phyloP scores from a whole-genome alignment of 257 asterid genomes.

The Solanum medicagineum region DNA sequence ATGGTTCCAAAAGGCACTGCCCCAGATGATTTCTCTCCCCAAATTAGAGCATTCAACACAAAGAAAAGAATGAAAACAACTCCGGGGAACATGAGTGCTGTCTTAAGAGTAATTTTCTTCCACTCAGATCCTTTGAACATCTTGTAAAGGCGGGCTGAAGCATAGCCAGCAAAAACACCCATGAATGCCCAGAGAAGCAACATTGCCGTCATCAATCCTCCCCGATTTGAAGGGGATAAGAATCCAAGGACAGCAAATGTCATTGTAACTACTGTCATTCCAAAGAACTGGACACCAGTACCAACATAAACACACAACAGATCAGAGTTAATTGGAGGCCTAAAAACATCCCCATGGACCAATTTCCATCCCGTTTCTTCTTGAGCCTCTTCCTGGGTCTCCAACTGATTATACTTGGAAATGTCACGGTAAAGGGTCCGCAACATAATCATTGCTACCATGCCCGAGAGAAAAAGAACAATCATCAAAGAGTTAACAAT shows the following conservation, averaged over 20 bases:
- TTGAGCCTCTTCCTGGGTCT: conserved; percentile 93
- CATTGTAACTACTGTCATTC: conserved; percentile 77
- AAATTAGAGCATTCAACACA: conserved; percentile 62
- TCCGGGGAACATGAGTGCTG: conserved; percentile 76
- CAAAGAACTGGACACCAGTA: conserved; percentile 76
- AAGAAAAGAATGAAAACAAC: conserved; percentile 51
- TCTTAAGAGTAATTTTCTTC: conserved; percentile 72
- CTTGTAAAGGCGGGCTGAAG: conserved; percentile 81
- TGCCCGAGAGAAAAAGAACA: conserved; percentile 81
- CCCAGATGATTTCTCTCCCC: conserved; percentile 89
- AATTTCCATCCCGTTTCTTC: conserved; percentile 97
- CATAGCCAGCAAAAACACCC: conserved; percentile 83
- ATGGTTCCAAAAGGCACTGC: conserved; percentile 91
- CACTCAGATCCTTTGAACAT: conserved; percentile 87
- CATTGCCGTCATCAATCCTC: conserved; percentile 90
- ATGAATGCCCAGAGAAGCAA: conserved; percentile 87
- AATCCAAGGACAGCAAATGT: conserved; percentile 74
- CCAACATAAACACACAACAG: conserved; percentile 74
- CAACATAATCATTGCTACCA: conserved; percentile 93
- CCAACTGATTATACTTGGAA: conserved; percentile 76
- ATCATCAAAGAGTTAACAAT: conserved; percentile 85
- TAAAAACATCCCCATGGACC: conserved; percentile 85
- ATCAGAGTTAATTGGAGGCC: conserved; percentile 78
- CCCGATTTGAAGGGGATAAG: conserved; percentile 87
- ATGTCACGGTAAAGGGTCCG: conserved; percentile 83